Conservation (phyloP, 2,329 filamentous ascomycete species). For the Ophiognomonia clavigignenti-juglandacearum region DNA sequence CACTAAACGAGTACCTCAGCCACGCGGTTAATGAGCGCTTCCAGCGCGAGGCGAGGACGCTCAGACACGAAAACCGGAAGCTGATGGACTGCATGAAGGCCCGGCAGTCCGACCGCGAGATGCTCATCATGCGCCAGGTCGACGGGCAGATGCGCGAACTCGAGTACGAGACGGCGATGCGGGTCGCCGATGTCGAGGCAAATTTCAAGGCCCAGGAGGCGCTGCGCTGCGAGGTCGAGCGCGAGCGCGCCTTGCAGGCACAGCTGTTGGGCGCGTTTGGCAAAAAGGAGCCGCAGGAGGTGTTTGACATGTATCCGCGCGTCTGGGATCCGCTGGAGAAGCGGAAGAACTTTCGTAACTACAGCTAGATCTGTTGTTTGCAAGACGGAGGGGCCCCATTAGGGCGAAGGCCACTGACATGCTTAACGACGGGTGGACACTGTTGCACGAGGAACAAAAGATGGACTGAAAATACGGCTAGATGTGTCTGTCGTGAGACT, state of each 20-base stretch:
- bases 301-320: slow-evolving; percentile 12
- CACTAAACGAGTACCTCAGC: slow-evolving; percentile 3
- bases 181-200: slow-evolving; percentile 11
- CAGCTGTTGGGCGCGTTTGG: slow-evolving; percentile 7
- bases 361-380: too few species aligned
- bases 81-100: slow-evolving; percentile 11
- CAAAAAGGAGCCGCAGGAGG: slow-evolving; percentile 9
- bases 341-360: slow-evolving; percentile 12
- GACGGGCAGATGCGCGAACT: slow-evolving; percentile 9
- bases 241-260: background rate
- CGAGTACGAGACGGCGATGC: slow-evolving; percentile 2
- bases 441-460: too few species aligned
- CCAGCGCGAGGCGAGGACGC: slow-evolving; percentile 1
- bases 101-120: slow-evolving; percentile 3
- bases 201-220: slow-evolving; percentile 2
- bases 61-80: slow-evolving; percentile 14
- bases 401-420: too few species aligned
- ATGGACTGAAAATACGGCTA: too few species aligned
- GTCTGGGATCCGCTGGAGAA: slow-evolving; percentile 9
- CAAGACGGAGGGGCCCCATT: too few species aligned
- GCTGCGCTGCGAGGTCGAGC: slow-evolving; percentile 2
- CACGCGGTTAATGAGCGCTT: slow-evolving; percentile 6
- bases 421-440: too few species aligned
- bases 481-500: too few species aligned
- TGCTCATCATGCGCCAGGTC: slow-evolving; percentile 8